Conservation (phyloP, 2,329 filamentous ascomycete genomes). For the Dactylella cylindrospora region DNA sequence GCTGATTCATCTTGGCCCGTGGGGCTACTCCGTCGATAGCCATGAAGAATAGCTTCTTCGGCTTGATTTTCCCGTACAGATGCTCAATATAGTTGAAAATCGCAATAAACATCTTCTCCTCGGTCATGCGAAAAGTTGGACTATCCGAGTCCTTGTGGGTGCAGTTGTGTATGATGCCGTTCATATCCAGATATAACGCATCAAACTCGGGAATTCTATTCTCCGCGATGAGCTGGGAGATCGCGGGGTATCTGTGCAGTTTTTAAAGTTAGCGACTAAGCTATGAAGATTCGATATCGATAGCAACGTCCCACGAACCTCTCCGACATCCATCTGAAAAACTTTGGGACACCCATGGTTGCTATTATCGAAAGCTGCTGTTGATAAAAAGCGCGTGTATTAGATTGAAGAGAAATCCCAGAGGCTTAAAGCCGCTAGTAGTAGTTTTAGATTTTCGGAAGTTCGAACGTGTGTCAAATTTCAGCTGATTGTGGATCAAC, state of each 20-base stretch:
- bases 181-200: slow-evolving; percentile 96
- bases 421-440: slow-evolving; percentile 11
- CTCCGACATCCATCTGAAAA: slow-evolving; percentile 99
- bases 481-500: slow-evolving; percentile 33
- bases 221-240: slow-evolving; percentile 97
- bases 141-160: slow-evolving; percentile 96
- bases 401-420: slow-evolving; percentile 5
- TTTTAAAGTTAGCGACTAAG: background rate
- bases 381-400: slow-evolving; percentile 18
- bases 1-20: slow-evolving; percentile 99
- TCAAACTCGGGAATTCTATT: slow-evolving; percentile 99
- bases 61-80: slow-evolving; percentile 97
- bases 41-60: slow-evolving; percentile 99
- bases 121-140: slow-evolving; percentile 85
- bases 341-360: slow-evolving; percentile 77
- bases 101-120: slow-evolving; percentile 99
- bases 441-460: slow-evolving; percentile 30
- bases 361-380: slow-evolving; percentile 46
- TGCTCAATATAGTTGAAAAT: slow-evolving; percentile 99
- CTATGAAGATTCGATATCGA: background rate
- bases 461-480: slow-evolving; percentile 23
- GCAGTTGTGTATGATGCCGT: slow-evolving; percentile 99
- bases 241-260: slow-evolving; percentile 71
- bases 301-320: slow-evolving; percentile 54
- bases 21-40: slow-evolving; percentile 97